These are phyloP conservation scores for Aspergillus fumigatus DNA, from an alignment of 2,329 filamentous ascomycete species.

Conservation along the genomic window DNA sequence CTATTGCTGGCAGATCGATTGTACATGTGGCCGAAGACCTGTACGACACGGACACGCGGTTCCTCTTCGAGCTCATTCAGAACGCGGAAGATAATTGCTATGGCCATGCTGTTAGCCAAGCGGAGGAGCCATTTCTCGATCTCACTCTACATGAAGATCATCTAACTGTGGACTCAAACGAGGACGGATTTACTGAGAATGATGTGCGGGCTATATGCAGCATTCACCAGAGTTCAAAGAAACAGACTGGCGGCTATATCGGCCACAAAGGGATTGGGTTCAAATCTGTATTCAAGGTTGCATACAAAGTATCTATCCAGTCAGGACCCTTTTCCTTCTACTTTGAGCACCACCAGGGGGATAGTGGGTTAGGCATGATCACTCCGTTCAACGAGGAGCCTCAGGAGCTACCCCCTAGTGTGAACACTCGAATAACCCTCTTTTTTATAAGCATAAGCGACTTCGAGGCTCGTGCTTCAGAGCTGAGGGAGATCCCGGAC, in stretches of 20 bases:
- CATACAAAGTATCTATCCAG: constrained; percentile 3
- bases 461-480: background rate
- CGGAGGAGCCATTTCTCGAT: constrained; percentile 27
- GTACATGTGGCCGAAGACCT: constrained; percentile 12
- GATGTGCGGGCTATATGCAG: constrained; percentile 36
- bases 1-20: constrained; percentile 2
- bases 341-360: constrained; percentile 1
- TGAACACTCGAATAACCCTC: constrained; percentile 2
- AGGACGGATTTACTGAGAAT: constrained; percentile 36
- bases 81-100: constrained; percentile 53
- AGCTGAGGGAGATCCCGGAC: constrained; percentile 3
- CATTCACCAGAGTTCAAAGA: constrained; percentile 34
- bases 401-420: background rate
- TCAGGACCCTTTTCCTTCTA: constrained; percentile 3
- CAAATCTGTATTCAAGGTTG: constrained; percentile 25
- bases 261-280: constrained; percentile 29
- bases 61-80: constrained; percentile 52
- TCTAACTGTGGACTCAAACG: constrained; percentile 37
- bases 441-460: background rate
- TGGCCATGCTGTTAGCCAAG: constrained; percentile 10
- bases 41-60: constrained; percentile 38
- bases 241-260: constrained; percentile 15
- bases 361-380: constrained; percentile 1
- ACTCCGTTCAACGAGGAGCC: background rate
- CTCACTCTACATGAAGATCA: constrained; percentile 27